Evolutionary conservation across 176 grass and related monocot species (phyloP).

Genomic region (Canna indica): DNA sequence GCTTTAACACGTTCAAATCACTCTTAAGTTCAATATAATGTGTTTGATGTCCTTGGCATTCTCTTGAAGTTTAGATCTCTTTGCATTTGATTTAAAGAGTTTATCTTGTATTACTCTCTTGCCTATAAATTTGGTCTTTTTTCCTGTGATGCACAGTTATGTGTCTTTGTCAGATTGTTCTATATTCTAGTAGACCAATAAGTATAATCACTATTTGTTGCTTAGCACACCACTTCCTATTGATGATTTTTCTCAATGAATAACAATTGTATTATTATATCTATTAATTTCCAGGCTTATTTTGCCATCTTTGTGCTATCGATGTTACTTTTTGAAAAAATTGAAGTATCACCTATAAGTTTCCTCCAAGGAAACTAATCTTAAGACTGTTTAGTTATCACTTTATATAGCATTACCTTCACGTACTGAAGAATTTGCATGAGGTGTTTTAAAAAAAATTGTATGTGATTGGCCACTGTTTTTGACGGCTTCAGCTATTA

Average conservation of each 20-base stretch:
- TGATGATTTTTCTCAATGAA: not conserved
- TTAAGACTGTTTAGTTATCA: too few relatives aligned
- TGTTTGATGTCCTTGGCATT: not conserved
- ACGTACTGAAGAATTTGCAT: too few relatives aligned
- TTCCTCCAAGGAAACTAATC: too few relatives aligned
- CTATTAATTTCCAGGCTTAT: not conserved
- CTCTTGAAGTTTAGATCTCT: not conserved
- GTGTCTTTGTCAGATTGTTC: not conserved
- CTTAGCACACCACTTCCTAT: not conserved
- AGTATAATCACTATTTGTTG: not conserved
- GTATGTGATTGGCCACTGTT: too few relatives aligned
- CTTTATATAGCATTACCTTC: too few relatives aligned
- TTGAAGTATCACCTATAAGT: too few relatives aligned
- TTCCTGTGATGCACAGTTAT: not conserved
- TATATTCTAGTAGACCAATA: not conserved
- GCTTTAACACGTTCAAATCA: not conserved
- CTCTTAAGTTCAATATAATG: not conserved
- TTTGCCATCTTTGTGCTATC: not conserved
- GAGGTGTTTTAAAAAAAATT: too few relatives aligned
- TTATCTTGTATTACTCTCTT: too few relatives aligned
- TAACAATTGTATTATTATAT: not conserved
- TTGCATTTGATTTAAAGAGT: not conserved
- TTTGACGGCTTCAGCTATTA: too few relatives aligned
- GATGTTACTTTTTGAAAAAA: too few relatives aligned
- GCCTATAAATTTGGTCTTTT: too few relatives aligned